Base-by-base conservation (phyloP, 805 yeast genomes). In the Metschnikowia picachoensis region DNA sequence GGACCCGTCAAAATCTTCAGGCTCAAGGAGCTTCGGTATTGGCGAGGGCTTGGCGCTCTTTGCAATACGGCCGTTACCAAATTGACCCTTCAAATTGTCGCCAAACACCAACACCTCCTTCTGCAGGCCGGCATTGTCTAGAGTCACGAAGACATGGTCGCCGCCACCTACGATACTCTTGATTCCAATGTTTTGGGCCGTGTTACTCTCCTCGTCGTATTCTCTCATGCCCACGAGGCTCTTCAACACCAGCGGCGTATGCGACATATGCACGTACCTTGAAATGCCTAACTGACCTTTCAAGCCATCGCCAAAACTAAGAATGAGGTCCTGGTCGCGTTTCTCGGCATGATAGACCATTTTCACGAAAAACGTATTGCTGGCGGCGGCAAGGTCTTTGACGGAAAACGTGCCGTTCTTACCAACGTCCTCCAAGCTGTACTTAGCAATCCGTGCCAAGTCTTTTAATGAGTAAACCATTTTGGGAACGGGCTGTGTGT, bases 201-300 rank as follows among this genome's bases (percentile, higher is more conserved):
- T 15, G 4, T 44, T 28, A 10, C 20, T 27, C 20, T 37, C 25
- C 35, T 52, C 57, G 37, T 53, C 51, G 38, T 47, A 55, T 46
- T 55, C 59, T 13, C 33, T 42, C 50, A 55, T 37, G 11, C 54
- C 56, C 36, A 53, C 49, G 10, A 55, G 44, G 13, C 48, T 46
- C 44, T 51, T 55, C 48, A 91, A 61, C 36, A 77, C 77, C 15
- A 77, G 68, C 7, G 97, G 96, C 39, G 74, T 75, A 15, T 79
- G 69, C 59, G 83, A 86, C 14, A 87, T 83, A 62, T 90, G 96
- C 31, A 83, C 67, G 62, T 74, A 90, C 46, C 83, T 75, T 13
- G 88, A 89, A 37, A 79, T 77, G 20, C 97, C 99, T 45, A 90
- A 71, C 65, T 89, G 95, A 14, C 98, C 99, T 57, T 79, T 76